These are phyloP conservation scores for Calonectria pauciramosa DNA, from an alignment of 2,329 filamentous ascomycete genomes.

Conservation along the genomic window DNA sequence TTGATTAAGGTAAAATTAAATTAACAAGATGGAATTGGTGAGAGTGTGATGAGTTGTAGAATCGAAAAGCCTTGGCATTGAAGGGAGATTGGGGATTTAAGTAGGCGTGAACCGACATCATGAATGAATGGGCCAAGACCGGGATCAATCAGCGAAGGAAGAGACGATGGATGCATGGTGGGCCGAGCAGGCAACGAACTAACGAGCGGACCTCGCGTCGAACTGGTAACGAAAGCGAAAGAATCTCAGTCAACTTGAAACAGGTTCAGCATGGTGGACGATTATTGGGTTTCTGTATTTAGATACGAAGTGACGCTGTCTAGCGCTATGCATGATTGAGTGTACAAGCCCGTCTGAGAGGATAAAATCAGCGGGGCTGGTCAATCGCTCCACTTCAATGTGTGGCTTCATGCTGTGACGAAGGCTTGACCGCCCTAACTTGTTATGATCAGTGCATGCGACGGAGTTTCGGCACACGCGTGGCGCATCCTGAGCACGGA, in stretches of 20 bases:
- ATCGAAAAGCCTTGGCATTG: neutral
- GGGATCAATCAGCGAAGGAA: neutral
- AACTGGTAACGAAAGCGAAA: neutral
- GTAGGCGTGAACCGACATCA: neutral
- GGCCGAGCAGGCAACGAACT: neutral
- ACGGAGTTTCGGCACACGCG: neutral
- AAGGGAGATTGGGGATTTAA: neutral
- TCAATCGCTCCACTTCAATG: neutral
- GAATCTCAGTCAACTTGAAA: neutral
- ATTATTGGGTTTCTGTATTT: conserved; percentile 1
- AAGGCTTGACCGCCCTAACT: neutral
- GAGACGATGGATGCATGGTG: neutral
- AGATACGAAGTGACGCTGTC: neutral
- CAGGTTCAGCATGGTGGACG: neutral
- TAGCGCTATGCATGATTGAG: neutral
- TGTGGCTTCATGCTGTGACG: neutral
- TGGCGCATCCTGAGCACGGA: neutral
- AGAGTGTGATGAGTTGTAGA: neutral
- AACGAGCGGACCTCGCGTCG: neutral
- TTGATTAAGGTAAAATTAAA: neutral
- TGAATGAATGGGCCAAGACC: neutral
- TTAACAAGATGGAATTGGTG: neutral
- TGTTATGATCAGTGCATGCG: neutral
- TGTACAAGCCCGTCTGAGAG: neutral
- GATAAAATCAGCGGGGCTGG: neutral